These are phyloP conservation scores for Dothideomycetes sp. DNA, from an alignment of 2,329 filamentous ascomycete species.

Conservation along the genomic window DNA sequence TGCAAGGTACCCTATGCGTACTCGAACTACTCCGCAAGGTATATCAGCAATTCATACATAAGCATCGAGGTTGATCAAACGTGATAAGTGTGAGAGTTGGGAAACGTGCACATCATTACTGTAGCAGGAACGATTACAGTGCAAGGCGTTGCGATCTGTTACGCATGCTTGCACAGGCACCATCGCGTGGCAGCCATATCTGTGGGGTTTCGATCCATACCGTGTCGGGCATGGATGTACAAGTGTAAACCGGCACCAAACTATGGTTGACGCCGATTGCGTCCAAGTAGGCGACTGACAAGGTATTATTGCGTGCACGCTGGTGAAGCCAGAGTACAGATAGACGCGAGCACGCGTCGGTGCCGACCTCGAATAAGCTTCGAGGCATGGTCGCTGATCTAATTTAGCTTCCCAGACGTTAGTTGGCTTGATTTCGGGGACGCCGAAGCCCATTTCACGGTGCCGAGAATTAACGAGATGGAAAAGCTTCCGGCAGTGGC, in stretches of 20 bases:
- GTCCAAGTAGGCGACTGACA: slow-evolving; percentile 1
- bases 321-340: too few species aligned
- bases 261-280: slow-evolving; percentile 4
- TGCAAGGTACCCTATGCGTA: too few species aligned
- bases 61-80: too few species aligned
- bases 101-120: too few species aligned
- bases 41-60: too few species aligned
- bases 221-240: neutral
- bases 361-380: too few species aligned
- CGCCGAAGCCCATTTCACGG: neutral
- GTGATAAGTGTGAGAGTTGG: too few species aligned
- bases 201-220: slow-evolving; percentile 10
- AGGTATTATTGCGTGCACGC: too few species aligned
- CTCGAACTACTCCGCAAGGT: too few species aligned
- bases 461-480: slow-evolving; percentile 1
- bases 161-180: neutral
- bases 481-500: slow-evolving; percentile 8
- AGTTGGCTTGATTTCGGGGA: slow-evolving; percentile 5
- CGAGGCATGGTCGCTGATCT: slow-evolving; percentile 3
- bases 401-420: slow-evolving; percentile 5
- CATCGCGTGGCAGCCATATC: slow-evolving; percentile 12
- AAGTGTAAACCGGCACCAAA: neutral
- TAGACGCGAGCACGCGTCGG: too few species aligned
- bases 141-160: slow-evolving; percentile 6
- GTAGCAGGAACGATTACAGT: too few species aligned